Conservation (phyloP, 108 stramenopile species). For the Cyclotella sp. region DNA sequence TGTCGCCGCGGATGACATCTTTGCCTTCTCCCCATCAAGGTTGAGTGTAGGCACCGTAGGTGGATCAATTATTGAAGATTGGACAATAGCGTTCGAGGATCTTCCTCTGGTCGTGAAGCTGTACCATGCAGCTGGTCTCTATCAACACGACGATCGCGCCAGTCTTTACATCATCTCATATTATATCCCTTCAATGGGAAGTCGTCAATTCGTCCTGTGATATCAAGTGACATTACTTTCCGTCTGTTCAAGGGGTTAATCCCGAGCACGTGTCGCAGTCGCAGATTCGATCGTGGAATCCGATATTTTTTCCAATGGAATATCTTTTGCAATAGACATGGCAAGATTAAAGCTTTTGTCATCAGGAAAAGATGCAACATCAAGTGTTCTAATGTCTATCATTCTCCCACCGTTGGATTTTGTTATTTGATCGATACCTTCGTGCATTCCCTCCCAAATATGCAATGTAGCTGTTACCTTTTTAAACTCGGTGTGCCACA, state of each 20-base stretch:
- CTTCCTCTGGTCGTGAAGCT: slow-evolving; percentile 78
- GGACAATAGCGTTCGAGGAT: slow-evolving; percentile 89
- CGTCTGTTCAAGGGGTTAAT: slow-evolving; percentile 13
- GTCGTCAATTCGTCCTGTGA: slow-evolving; percentile 9
- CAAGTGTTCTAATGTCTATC: slow-evolving; percentile 23
- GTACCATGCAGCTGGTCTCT: slow-evolving; percentile 84
- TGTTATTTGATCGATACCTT: slow-evolving; percentile 65
- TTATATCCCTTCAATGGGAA: slow-evolving; percentile 24
- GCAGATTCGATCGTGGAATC: slow-evolving; percentile 58
- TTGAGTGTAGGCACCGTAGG: slow-evolving; percentile 31
- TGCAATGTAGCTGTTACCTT: slow-evolving; percentile 65
- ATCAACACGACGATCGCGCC: slow-evolving; percentile 82
- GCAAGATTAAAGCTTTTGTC: slow-evolving; percentile 34
- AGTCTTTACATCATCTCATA: slow-evolving; percentile 70
- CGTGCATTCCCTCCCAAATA: slow-evolving; percentile 72
- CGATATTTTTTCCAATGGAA: slow-evolving; percentile 56
- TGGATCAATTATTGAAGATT: slow-evolving; percentile 73
- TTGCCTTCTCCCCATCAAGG: slow-evolving; percentile 36
- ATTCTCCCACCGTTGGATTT: slow-evolving; percentile 70
- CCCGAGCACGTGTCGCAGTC: slow-evolving; percentile 10
- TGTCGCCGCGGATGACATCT: slow-evolving; percentile 52
- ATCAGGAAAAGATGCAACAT: slow-evolving; percentile 6
- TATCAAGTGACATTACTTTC: slow-evolving; percentile 65
- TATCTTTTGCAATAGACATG: slow-evolving; percentile 58
- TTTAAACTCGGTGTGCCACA: slow-evolving; percentile 57